Conservation (phyloP, 2,329 filamentous ascomycete species). For the Balansia obtecta region DNA sequence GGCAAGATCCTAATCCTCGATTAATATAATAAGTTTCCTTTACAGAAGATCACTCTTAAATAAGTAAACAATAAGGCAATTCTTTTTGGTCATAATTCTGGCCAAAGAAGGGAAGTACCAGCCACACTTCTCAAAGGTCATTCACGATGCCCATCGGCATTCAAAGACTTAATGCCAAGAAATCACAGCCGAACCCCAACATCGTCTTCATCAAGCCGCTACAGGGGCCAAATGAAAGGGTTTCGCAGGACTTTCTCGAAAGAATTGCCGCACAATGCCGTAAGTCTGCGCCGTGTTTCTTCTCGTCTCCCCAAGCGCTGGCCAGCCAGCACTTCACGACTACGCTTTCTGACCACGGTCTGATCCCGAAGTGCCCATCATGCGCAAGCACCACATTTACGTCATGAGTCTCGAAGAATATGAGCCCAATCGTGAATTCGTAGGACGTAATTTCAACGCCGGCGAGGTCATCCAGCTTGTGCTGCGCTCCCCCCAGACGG, state of each 20-base stretch:
- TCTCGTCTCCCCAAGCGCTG: not conserved
- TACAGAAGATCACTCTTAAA: too few relatives aligned
- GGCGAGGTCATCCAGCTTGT: constrained; percentile 82
- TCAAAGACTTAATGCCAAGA: constrained; percentile 64
- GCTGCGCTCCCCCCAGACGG: constrained; percentile 50
- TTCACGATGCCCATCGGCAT: constrained; percentile 61
- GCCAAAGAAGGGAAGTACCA: not conserved
- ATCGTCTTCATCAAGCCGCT: constrained; percentile 81
- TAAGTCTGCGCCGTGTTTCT: constrained; percentile 20
- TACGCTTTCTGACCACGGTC: not conserved
- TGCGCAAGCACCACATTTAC: constrained; percentile 51
- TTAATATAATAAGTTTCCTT: too few relatives aligned
- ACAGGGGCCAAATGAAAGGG: constrained; percentile 46
- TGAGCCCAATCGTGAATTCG: constrained; percentile 68
- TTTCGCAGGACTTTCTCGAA: constrained; percentile 59
- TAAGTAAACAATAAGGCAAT: too few relatives aligned
- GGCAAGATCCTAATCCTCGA: too few relatives aligned
- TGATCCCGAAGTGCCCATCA: constrained; percentile 44
- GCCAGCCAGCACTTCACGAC: too few relatives aligned
- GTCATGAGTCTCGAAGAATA: constrained; percentile 70
- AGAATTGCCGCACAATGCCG: constrained; percentile 70
- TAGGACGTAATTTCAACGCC: constrained; percentile 81
- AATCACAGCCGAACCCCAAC: constrained; percentile 60
- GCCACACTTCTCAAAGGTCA: not conserved
- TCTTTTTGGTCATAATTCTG: not conserved